phyloP scores from a whole-genome alignment of 352 stramenopile genomes.

The Phytophthora pisi region DNA sequence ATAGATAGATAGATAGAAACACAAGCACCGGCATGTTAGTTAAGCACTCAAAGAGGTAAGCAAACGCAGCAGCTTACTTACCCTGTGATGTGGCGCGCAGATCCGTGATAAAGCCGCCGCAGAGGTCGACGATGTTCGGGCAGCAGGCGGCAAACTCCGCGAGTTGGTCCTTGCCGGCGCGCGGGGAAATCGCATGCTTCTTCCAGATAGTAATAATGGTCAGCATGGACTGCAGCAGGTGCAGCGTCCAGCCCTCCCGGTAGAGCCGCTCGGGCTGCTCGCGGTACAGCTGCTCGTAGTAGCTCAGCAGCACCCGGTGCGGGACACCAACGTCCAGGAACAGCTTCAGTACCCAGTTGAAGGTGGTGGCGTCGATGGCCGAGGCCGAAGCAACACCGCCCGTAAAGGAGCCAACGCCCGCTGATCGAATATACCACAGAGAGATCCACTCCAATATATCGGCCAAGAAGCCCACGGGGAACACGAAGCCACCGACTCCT shows the following conservation, averaged over 20 bases:
- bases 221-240: conserved; percentile 80
- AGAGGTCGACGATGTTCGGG: conserved; percentile 78
- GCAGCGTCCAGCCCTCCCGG: conserved; percentile 77
- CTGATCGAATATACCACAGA: conserved; percentile 78
- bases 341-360: conserved; percentile 86
- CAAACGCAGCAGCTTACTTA: conserved; percentile 30
- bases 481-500: conserved; percentile 59
- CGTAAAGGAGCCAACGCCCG: conserved; percentile 50
- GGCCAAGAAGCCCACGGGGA: conserved; percentile 77
- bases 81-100: conserved; percentile 76
- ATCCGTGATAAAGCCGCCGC: conserved; percentile 83
- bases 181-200: conserved; percentile 76
- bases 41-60: too few species aligned
- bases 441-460: conserved; percentile 79
- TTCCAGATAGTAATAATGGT: conserved; percentile 83
- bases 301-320: conserved; percentile 71
- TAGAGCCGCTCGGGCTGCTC: conserved; percentile 75
- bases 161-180: conserved; percentile 67
- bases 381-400: conserved; percentile 46
- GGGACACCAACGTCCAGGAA: conserved; percentile 84
- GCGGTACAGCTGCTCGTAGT: conserved; percentile 85
- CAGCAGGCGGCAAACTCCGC: conserved; percentile 80
- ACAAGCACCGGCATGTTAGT: too few species aligned
- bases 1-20: conserved; percentile 1
- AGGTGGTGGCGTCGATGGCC: conserved; percentile 65